A percentile compares a stretch with the other conserved stretches of the same genome.
Evolutionary conservation across 2,329 filamentous ascomycete species (phyloP).

Genomic region (Paraphaeosphaeria sporulosa): DNA sequence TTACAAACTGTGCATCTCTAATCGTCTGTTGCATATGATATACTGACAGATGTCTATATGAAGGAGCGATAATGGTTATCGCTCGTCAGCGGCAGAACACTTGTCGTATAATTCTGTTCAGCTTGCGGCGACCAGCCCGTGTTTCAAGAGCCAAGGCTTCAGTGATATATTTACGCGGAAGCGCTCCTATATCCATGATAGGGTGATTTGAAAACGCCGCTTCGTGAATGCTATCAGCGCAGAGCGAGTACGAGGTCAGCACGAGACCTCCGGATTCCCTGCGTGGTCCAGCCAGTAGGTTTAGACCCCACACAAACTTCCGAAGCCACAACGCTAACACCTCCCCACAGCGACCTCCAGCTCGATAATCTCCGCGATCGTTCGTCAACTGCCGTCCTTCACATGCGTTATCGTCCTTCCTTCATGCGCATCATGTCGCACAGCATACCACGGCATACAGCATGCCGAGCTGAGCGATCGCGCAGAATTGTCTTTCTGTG

Average conservation of each 20-base stretch:
- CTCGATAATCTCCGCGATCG: not conserved
- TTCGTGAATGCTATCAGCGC: no score
- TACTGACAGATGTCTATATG: not conserved
- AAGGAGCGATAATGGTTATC: not conserved
- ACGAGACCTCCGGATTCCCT: not conserved
- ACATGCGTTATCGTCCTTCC: not conserved
- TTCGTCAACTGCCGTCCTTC: not conserved
- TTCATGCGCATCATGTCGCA: not conserved
- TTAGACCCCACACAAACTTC: slow-evolving; percentile 7
- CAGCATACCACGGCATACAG: not conserved
- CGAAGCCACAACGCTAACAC: slow-evolving; percentile 7
- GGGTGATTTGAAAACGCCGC: no score
- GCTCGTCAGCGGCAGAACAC: not conserved
- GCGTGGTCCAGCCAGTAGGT: not conserved
- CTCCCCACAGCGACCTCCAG: not conserved
- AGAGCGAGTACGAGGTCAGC: not conserved
- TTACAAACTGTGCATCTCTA: not conserved
- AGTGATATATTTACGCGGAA: no score
- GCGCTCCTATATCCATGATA: no score
- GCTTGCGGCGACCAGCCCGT: no score
- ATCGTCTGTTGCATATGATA: not conserved
- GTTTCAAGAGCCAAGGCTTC: no score
- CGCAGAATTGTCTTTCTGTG: not conserved
- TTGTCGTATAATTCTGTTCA: no score
- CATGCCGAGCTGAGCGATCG: not conserved